Percentiles rank a stretch among this genome's conserved stretches.
phyloP scores from a whole-genome alignment of 2,329 filamentous ascomycete species.

The Botryotinia calthae region DNA sequence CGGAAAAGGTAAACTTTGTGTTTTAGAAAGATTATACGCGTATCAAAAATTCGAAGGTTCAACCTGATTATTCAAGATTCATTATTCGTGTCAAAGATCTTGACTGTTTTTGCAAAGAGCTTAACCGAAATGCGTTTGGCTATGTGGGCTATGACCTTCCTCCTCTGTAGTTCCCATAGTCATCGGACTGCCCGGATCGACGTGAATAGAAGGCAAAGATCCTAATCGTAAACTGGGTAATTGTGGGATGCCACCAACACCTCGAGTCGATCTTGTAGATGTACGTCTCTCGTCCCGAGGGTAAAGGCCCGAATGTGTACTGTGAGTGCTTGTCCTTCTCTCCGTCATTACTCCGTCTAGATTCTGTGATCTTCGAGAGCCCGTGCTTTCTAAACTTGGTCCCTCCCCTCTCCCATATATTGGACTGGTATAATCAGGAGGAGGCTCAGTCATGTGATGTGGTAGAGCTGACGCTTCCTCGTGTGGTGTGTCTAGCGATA shows the following conservation, averaged over 20 bases:
- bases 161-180: conserved; percentile 10
- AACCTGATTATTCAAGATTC: conserved; percentile 17
- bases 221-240: conserved; percentile 53
- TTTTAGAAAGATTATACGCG: conserved; percentile 2
- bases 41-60: not conserved
- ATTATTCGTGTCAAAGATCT: conserved; percentile 10
- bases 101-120: not conserved
- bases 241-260: conserved; percentile 46
- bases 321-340: conserved; percentile 24
- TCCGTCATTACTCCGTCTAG: conserved; percentile 24
- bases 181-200: conserved; percentile 43
- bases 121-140: not conserved
- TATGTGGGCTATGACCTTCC: conserved; percentile 1
- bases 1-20: not conserved
- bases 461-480: conserved; percentile 16
- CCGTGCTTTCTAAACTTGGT: conserved; percentile 14
- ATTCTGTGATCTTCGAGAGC: conserved; percentile 27
- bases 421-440: conserved; percentile 36
- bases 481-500: conserved; percentile 32
- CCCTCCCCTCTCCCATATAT: conserved; percentile 27
- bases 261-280: conserved; percentile 32
- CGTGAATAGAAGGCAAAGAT: conserved; percentile 55
- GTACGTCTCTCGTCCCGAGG: conserved; percentile 11
- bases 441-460: conserved; percentile 27
- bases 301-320: not conserved